Evolutionary conservation across 305 asterid genomes (phyloP), one percentile per base, ranked within the genome.

Genomic region (Fraxinus platypoda): DNA sequence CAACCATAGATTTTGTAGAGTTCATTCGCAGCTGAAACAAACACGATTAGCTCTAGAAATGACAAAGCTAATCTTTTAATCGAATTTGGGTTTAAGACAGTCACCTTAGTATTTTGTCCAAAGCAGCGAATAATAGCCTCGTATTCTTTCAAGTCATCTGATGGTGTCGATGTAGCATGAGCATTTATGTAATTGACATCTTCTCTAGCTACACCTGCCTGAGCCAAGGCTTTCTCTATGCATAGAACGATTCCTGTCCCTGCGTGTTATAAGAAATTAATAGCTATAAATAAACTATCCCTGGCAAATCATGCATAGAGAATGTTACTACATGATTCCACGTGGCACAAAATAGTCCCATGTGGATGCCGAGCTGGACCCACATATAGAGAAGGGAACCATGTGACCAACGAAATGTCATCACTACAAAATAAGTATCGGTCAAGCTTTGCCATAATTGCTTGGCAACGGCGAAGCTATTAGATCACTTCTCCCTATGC

Each of bases 171-270:
- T 41, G 87, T 73, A 70, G 92, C 92, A 83, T 89, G 92, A 73
- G 91, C 92, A 83, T 87, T 89, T 83, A 87, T 86, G 43, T 88
- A 89, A 82, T 88, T 88, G 59, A 90, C 82, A 59, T 87, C 88
- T 81, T 90, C 90, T 80, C 83, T 86, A 21, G 81, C 52, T 81
- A 90, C 87, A 23, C 91, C 88, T 8, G 89, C 76, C 68, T 84
- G 87, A 43, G 84, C 87, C 74, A 90, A 77, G 79, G 91, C 91
- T 82, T 86, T 88, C 75, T 90, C 92, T 19, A 90, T 84, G 83
- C 91, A 88, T 34, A 90, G 81, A 78, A 88, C 78, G 9, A 84
- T 74, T 74, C 91, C 91, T 41, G 81, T 78, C 52, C 93, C 91
- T 88, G 81, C 21, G 57, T 8, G 64, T 77, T 64, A 35, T 26